These are phyloP conservation scores for Podila verticillata DNA, from an alignment of 192 early-diverging fungal species.

Conservation along the genomic window DNA sequence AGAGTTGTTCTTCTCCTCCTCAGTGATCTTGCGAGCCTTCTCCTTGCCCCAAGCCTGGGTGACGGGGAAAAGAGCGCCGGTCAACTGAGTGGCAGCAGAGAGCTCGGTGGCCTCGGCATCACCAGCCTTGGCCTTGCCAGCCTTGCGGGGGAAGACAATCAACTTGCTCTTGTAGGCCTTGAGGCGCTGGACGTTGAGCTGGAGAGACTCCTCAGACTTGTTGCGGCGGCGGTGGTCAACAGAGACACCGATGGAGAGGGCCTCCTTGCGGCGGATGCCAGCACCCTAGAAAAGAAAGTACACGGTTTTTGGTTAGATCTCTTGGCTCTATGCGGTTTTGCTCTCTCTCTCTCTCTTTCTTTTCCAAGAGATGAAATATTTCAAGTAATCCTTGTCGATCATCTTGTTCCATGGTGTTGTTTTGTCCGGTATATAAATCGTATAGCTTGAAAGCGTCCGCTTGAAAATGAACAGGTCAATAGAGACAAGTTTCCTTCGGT, in stretches of 20 bases:
- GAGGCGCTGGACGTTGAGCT: slow-evolving; percentile 92
- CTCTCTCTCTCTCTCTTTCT: too few relatives aligned
- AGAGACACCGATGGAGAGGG: slow-evolving; percentile 93
- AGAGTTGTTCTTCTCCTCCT: slow-evolving; percentile 56
- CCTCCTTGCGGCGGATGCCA: slow-evolving; percentile 92
- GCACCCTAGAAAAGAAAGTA: slow-evolving; percentile 67
- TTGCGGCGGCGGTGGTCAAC: slow-evolving; percentile 97
- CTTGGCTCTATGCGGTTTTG: too few relatives aligned
- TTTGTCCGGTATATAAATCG: too few relatives aligned
- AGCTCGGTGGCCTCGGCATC: slow-evolving; percentile 69
- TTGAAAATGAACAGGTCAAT: too few relatives aligned
- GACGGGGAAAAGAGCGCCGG: slow-evolving; percentile 74
- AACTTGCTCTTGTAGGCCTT: slow-evolving; percentile 94
- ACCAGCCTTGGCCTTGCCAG: slow-evolving; percentile 87
- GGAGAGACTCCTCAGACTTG: slow-evolving; percentile 92
- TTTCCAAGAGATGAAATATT: too few relatives aligned
- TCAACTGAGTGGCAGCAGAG: slow-evolving; percentile 70
- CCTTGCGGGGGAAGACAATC: slow-evolving; percentile 91
- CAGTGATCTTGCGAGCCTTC: slow-evolving; percentile 61
- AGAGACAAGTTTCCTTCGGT: too few relatives aligned
- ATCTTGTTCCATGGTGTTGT: too few relatives aligned
- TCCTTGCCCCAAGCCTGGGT: slow-evolving; percentile 61
- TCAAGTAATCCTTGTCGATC: too few relatives aligned
- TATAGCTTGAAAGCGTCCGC: too few relatives aligned
- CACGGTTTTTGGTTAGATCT: too few relatives aligned